Percentiles rank a stretch among this genome's conserved stretches.
phyloP scores from a whole-genome alignment of 2,329 filamentous ascomycete species.

The Trichoderma harzianum region DNA sequence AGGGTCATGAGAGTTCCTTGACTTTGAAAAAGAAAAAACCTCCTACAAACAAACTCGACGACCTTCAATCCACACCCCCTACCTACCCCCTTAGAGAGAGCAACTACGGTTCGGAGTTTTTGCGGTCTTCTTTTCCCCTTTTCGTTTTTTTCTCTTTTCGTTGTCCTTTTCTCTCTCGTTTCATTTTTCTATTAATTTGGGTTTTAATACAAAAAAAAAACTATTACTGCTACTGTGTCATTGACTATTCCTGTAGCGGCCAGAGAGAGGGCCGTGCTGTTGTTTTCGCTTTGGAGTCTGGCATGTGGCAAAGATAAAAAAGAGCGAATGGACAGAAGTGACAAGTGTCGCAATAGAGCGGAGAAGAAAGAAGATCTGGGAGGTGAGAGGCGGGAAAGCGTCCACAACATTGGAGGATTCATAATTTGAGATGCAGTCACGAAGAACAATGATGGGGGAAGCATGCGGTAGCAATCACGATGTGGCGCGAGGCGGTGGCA shows the following conservation, averaged over 20 bases:
- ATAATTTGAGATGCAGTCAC: neutral
- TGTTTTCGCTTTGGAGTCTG: conserved; percentile 8
- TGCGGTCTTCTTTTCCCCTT: conserved; percentile 32
- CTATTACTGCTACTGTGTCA: conserved; percentile 28
- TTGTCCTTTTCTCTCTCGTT: conserved; percentile 30
- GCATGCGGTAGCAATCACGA: neutral
- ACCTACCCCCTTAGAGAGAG: conserved; percentile 33
- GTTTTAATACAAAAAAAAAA: conserved; percentile 39
- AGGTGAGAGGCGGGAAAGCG: neutral
- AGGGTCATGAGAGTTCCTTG: conserved; percentile 14
- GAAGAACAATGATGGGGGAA: neutral
- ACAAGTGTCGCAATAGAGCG: neutral
- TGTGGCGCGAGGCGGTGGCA: neutral
- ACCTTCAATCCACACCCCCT: neutral
- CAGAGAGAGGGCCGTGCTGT: neutral
- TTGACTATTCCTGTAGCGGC: conserved; percentile 12
- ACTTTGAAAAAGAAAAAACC: neutral
- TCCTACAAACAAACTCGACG: conserved; percentile 16
- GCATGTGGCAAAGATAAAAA: conserved; percentile 9
- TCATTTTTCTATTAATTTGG: conserved; percentile 37
- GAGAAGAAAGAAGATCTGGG: neutral
- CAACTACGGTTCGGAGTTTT: conserved; percentile 47
- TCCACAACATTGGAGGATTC: neutral
- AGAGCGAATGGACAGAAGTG: neutral
- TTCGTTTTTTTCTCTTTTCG: conserved; percentile 32